These are phyloP conservation scores for Penicillium sclerotiorum DNA, from an alignment of 2,329 filamentous ascomycete species.

Conservation along the genomic window DNA sequence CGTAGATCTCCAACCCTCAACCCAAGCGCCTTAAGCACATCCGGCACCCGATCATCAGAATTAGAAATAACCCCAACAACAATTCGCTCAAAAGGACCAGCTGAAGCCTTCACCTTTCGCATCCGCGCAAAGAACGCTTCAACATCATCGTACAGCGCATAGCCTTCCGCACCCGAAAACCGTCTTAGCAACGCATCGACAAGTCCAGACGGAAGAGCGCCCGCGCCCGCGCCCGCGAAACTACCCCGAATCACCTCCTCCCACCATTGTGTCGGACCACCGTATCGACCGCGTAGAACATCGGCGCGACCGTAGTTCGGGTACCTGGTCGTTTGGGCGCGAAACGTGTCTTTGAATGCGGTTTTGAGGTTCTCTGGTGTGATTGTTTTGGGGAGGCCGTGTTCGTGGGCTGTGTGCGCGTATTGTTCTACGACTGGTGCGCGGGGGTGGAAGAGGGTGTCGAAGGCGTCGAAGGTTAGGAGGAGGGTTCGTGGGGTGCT, in stretches of 20 bases:
- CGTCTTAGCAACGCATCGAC: conserved; percentile 38
- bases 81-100: conserved; percentile 34
- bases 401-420: conserved; percentile 39
- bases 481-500: conserved; percentile 33
- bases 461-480: conserved; percentile 50
- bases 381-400: conserved; percentile 35
- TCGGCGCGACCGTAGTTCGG: conserved; percentile 50
- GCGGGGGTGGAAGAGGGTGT: conserved; percentile 48
- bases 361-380: conserved; percentile 31
- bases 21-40: conserved; percentile 43
- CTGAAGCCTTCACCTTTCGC: conserved; percentile 14
- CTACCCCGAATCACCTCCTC: conserved; percentile 43
- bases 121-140: conserved; percentile 39
- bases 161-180: conserved; percentile 45
- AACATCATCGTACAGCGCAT: conserved; percentile 46
- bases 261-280: conserved; percentile 49
- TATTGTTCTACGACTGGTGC: conserved; percentile 45
- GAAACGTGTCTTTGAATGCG: conserved; percentile 43
- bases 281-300: conserved; percentile 38
- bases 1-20: conserved; percentile 39
- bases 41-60: conserved; percentile 48
- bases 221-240: too few relatives aligned
- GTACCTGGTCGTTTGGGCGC: conserved; percentile 30
- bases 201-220: conserved; percentile 41
- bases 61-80: conserved; percentile 50